Base-by-base conservation (phyloP, 805 yeast genomes). In the Barnettozyma populi region DNA sequence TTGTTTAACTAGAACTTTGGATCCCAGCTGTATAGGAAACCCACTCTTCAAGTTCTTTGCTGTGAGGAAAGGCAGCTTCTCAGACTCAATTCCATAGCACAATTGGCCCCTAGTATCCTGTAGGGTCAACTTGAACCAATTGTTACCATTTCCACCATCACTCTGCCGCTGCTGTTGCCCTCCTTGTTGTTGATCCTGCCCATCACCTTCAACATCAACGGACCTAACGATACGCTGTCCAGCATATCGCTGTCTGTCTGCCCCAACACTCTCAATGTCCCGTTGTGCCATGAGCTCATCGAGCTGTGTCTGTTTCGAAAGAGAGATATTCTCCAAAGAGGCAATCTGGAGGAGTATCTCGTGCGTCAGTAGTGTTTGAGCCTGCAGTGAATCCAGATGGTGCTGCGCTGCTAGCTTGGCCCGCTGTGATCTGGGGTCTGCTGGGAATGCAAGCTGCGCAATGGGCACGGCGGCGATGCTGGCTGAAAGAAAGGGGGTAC, bases 221-320 rank as follows among this genome's bases (percentile, higher is more conserved):
- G 78, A 75, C 19, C 79, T 65, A 27, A 79, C 73, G 5, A 58
- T 44, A 20, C 59, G 47, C 20, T 51, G 56, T 2, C 59, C 49
- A 2, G 54, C 54, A 29, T 38, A 55, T 18, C 58, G 58, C 38
- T 82, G 61, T 23, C 83, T 64, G 61, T 84, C 92, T 2, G 78
- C 80, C 14, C 77, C 76, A 3, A 77, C 81, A n/a, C 70, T 72
- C 51, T 76, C 79, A 2, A 81, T 79, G 55, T 84, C 81, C n/a
- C 75, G 65, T 44, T 67, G 63, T 31, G 73, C 73, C 20, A 66
- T 66, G 62, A 85, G 67, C 6, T 72, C 75, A 52, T 84, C 92
- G 3, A 82, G 57, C 52, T 78, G 80, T n/a, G 69, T 63, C 19
- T 76, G 59, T 19, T 68, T 65, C 0, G 89, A 78, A 27, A 63